phyloP scores from a whole-genome alignment of 176 grass and related monocot species.

The Oryza nivara region DNA sequence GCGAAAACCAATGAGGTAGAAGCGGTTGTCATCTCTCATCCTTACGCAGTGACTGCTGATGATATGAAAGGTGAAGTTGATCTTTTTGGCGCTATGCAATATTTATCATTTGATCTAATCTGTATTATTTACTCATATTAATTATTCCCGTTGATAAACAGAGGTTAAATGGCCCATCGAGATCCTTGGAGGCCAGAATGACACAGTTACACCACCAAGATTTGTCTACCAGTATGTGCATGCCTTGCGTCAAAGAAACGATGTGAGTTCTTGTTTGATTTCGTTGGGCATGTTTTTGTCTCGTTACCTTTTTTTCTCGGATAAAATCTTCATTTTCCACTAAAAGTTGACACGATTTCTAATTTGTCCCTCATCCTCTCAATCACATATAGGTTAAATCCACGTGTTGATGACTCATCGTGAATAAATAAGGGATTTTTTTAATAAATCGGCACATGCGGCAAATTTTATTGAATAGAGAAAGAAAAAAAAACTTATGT shows the following conservation, averaged over 20 bases:
- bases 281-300: neutral
- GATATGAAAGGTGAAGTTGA: conserved; percentile 40
- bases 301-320: neutral
- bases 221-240: neutral
- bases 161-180: conserved; percentile 42
- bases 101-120: too few species aligned
- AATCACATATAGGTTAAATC: too few species aligned
- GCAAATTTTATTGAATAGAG: too few species aligned
- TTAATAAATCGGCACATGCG: too few species aligned
- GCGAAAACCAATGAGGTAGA: conserved; percentile 34
- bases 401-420: too few species aligned
- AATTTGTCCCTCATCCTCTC: too few species aligned
- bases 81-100: neutral
- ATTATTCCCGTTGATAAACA: neutral
- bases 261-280: neutral
- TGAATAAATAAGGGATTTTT: too few species aligned
- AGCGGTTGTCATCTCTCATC: conserved; percentile 43
- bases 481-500: too few species aligned
- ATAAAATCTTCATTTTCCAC: too few species aligned
- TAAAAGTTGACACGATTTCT: too few species aligned
- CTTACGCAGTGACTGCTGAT: conserved; percentile 1
- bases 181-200: conserved; percentile 43
- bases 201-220: conserved; percentile 12
- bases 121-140: neutral
- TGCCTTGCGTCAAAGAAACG: conserved; percentile 8